Base-by-base conservation (phyloP, 1,139 yeast species). In the Meyerozyma athensensis region DNA sequence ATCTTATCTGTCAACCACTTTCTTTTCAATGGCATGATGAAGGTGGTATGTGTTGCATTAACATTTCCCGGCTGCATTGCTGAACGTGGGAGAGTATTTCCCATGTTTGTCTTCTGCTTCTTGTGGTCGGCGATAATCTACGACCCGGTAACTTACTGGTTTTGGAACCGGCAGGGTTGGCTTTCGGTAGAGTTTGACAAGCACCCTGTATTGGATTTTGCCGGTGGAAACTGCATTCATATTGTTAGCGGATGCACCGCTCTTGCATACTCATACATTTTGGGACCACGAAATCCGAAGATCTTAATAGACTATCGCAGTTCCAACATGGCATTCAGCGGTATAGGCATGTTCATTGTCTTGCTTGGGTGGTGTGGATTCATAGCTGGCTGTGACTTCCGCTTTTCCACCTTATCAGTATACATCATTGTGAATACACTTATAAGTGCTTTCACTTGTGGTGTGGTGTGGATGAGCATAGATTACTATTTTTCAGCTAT, bases 201-300 rank as follows among this genome's bases (percentile, higher is more conserved):
- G 33, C 49, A 69, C 8, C 79, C 80, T 0, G 79, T 74, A 1
- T 57, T 79, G 16, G 85, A 79, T 54, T 78, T 76, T 55, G 83
- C 85, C 1, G 85, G 85, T 4, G 85, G 85, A 2, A 72, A 74
- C 23, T 76, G 80, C 43, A 74, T 79, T n/a, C 85, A 79, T 49
- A 61, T 77, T 32, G 77, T 78, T 1, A 69, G 81, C 37, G 85
- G 85, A 3, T 67, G 74, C 42, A 76, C 80, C 2, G 73, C 79
- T 0, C 60, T 79, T 43, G 81, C 80, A 2, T 81, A 80, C 49
- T 74, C 84, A 13, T 69, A 69, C 47, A 65, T 74, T 31, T 59
- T 81, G 37, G 86, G 86, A 0, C 77, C 78, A 7, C 56, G 79
- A 39, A 67, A 66, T 39, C 65, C 73, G 3, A 60, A 60, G 40